Evolutionary conservation across 352 stramenopile genomes (phyloP), one percentile per base, ranked within the genome.

Genomic region (Phytophthora litchii): DNA sequence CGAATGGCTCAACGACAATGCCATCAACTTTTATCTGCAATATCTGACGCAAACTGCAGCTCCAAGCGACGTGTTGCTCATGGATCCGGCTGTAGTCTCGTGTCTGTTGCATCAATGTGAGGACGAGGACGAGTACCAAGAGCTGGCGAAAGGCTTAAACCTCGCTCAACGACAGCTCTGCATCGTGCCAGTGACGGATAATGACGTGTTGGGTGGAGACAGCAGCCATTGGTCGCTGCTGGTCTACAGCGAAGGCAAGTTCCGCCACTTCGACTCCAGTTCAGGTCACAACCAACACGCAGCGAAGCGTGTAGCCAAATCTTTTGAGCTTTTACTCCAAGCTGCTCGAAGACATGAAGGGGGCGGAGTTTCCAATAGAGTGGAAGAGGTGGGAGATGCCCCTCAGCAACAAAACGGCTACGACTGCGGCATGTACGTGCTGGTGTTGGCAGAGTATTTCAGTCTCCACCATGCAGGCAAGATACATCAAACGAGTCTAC

Each of bases 21-120:
- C 82, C 19, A 72, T 95, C 58, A 84, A 93, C 75, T 95, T 95
- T 54, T 93, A 91, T 65, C 76, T 95, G 43, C 74, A 87, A 63
- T 86, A 78, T 54, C 37, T 92, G 23, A 77, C 74, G 25, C 78
- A 83, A 29, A 78, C 76, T 6, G 23, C 64, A 6, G 27, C 25
- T 43, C 23, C n/a, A 21, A 59, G 47, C 38, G 63, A 72, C 54
- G 57, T 91, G 40, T 53, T 93, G 44, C 66, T 93, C 41, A 80
- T 91, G 70, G 86, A 95, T 53, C 80, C 86, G 9, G 80, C 78
- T 4, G 77, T 95, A 20, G 80, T 92, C 10, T 92, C 83, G 54
- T 93, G 86, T 62, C 74, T 92, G 66, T 60, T 89, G 68, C 71
- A 91, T 29, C 86, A 95, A 60, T 93, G 86, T 61, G 80, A 95